Evolutionary conservation across 1,284 basidiomycete species (phyloP).

Genomic region (Cryptococcus maquisensis): DNA sequence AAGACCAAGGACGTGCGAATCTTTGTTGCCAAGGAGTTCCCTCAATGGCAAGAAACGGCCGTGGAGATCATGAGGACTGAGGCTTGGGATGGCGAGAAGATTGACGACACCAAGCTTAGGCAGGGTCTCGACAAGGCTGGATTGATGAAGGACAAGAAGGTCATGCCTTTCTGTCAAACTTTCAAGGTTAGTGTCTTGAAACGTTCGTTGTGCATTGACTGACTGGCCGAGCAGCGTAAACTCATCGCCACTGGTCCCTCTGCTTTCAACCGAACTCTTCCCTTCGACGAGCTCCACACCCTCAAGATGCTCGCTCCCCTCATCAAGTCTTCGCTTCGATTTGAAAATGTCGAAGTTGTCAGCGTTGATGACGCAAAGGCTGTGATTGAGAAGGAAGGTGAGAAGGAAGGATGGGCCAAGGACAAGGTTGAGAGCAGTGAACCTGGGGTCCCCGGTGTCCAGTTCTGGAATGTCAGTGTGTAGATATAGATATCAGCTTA

Average conservation of each 20-base stretch:
- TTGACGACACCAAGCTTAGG: slow-evolving; percentile 81
- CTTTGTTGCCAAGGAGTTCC: slow-evolving; percentile 87
- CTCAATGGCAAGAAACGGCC: slow-evolving; percentile 86
- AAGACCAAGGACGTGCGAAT: slow-evolving; percentile 80
- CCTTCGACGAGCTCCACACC: slow-evolving; percentile 81
- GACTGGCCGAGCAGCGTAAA: slow-evolving; percentile 57
- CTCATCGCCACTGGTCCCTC: slow-evolving; percentile 70
- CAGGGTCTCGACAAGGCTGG: slow-evolving; percentile 67
- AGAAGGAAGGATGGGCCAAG: slow-evolving; percentile 42
- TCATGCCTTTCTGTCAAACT: slow-evolving; percentile 89
- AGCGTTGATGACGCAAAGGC: slow-evolving; percentile 63
- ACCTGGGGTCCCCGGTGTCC: slow-evolving; percentile 78
- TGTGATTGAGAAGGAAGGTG: slow-evolving; percentile 30
- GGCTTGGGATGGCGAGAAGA: slow-evolving; percentile 61
- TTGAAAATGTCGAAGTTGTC: slow-evolving; percentile 67
- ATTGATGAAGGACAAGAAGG: slow-evolving; percentile 89
- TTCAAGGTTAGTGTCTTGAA: slow-evolving; percentile 65
- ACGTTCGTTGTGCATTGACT: neutral
- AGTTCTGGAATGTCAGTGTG: slow-evolving; percentile 59
- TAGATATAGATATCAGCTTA: neutral
- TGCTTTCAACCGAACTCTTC: slow-evolving; percentile 81
- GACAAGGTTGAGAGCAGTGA: slow-evolving; percentile 69
- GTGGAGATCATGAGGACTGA: slow-evolving; percentile 67
- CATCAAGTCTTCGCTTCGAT: slow-evolving; percentile 74
- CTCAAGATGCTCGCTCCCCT: slow-evolving; percentile 71